Conservation (phyloP, 2,329 filamentous ascomycete species). For the Laburnicola sp. region DNA sequence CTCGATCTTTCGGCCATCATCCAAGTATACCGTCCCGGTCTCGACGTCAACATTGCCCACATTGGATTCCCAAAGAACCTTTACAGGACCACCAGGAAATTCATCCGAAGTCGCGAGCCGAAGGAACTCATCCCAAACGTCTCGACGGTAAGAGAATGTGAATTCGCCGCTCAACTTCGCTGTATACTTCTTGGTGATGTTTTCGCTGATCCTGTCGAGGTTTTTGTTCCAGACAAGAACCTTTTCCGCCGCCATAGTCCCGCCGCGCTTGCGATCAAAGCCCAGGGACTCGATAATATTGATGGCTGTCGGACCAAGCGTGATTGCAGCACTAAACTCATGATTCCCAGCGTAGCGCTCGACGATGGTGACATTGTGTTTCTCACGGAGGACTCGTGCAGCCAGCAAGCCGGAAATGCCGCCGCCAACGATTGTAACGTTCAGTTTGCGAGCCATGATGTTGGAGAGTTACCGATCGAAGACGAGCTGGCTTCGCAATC, state of each 20-base stretch:
- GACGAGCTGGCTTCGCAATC: constrained; percentile 8
- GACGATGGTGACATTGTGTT: constrained; percentile 12
- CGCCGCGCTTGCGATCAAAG: constrained; percentile 6
- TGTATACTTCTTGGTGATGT: constrained; percentile 10
- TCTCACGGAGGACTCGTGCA: constrained; percentile 9
- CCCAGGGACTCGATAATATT: constrained; percentile 12
- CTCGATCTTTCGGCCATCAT: constrained; percentile 4
- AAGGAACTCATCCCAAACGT: constrained; percentile 10
- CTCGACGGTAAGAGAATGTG: constrained; percentile 8
- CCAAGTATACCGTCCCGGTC: constrained; percentile 2
- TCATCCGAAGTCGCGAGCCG: constrained; percentile 8
- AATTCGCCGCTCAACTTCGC: constrained; percentile 5
- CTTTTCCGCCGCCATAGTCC: not conserved
- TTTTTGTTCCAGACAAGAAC: constrained; percentile 5
- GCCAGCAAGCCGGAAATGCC: constrained; percentile 11
- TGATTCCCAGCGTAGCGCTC: constrained; percentile 10
- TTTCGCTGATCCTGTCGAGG: constrained; percentile 3
- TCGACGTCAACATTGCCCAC: constrained; percentile 12
- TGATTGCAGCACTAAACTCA: constrained; percentile 9
- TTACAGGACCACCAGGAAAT: constrained; percentile 6
- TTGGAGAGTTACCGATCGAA: constrained; percentile 7
- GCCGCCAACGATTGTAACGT: constrained; percentile 11
- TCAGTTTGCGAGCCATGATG: constrained; percentile 9
- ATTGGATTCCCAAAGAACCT: constrained; percentile 7
- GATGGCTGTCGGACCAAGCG: constrained; percentile 7